A percentile compares a stretch with the other conserved stretches of the same genome.
Evolutionary conservation across 129 eudicot genomes (phyloP).

Genomic region (Pittosporum tobira): DNA sequence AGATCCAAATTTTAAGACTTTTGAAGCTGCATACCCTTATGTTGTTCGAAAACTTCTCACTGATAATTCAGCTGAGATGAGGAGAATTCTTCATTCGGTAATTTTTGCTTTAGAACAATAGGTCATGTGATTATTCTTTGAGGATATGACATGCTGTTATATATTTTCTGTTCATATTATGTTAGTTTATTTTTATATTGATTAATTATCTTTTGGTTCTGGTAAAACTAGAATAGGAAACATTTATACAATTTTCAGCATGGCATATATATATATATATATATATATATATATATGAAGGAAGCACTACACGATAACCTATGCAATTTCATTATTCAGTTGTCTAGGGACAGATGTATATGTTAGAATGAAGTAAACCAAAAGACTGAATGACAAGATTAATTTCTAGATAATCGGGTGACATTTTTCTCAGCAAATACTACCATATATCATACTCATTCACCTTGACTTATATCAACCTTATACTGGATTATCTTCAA

Average conservation of each 20-base stretch:
- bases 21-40: constrained; percentile 88
- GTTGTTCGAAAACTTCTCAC: constrained; percentile 86
- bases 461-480: neutral
- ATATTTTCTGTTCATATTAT: neutral
- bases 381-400: neutral
- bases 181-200: neutral
- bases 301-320: neutral
- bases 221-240: neutral
- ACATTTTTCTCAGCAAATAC: neutral
- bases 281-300: too few species aligned
- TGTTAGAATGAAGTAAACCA: neutral
- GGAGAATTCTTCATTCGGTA: constrained; percentile 90
- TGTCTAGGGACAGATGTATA: neutral
- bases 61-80: constrained; percentile 66
- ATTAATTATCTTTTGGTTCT: neutral
- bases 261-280: too few species aligned
- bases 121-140: neutral
- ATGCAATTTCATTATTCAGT: neutral
- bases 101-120: neutral
- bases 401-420: neutral
- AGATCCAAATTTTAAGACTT: constrained; percentile 85
- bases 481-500: constrained; percentile 2
- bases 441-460: neutral
- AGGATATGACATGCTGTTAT: neutral
- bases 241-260: neutral